Base-by-base conservation (phyloP, 495 filamentous ascomycete species). In the Xanthoparmelia taractica region DNA sequence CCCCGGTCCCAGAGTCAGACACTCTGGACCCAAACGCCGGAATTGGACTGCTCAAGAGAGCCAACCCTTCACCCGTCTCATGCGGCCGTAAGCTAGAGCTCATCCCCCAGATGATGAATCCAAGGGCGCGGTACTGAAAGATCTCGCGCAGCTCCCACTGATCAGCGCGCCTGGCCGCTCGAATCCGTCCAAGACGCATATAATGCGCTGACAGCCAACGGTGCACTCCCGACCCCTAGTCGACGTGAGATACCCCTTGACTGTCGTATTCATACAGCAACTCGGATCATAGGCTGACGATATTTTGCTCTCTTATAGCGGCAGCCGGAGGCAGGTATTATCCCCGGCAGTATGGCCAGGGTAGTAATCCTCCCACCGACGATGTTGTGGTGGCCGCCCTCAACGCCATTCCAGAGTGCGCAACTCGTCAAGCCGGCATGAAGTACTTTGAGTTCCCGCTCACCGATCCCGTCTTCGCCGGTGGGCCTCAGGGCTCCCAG, bases 71-170 rank as follows among this genome's bases (percentile, higher is more conserved):
- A 25, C 56, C 56, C 12, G 56, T 58, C 36, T 58, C 56, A 25
- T 58, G 56, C 23, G 56, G 56, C 36, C 56, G 56, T 58, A 58
- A 58, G 56, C 56, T 58, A 4, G 56, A n/a, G 25, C 13, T 11
- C 8, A 41, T n/a, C n/a, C 2, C 34, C 18, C 34, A 38, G 54
- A 56, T 5, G 20, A 40, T 5, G 8, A 38, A 11, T 6, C 3
- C 10, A 8, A 23, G 10, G 40, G 0, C 4, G 36, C 25, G n/a
- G n/a, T 1, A 27, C 56, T 58, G n/a, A n/a, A 58, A 1, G 20
- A 0, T 58, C 6, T 37, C 34, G 41, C 41, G n/a, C n/a, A 58
- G 56, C 56, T 58, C 2, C 56, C 2, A 7, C 7, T 58, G 12
- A 38, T 11, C 56, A 58, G 56, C 56, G 56, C 40, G 36, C 56